A percentile compares a stretch with the other conserved stretches of the same genome.
Conservation (phyloP, 495 filamentous ascomycete genomes). For the Elaphomyces granulatus region DNA sequence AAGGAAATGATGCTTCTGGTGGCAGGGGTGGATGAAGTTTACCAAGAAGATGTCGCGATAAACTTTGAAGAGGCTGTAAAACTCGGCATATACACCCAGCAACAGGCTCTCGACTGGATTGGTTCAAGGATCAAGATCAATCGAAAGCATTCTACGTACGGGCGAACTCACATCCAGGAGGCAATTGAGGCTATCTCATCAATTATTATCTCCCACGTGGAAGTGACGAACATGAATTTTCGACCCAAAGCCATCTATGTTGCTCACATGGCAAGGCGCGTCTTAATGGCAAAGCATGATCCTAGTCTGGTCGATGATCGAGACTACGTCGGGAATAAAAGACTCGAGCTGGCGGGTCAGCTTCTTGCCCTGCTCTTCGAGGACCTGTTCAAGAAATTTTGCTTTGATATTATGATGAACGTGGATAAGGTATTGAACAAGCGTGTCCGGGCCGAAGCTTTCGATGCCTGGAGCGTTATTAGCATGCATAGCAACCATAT, state of each 20-base stretch:
- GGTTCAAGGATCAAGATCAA: constrained; percentile 75
- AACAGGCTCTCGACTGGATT: constrained; percentile 87
- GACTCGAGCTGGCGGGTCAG: constrained; percentile 86
- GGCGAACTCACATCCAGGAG: constrained; percentile 66
- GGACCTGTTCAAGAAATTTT: constrained; percentile 92
- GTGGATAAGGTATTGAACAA: constrained; percentile 92
- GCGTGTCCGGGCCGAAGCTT: constrained; percentile 66
- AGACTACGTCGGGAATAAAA: constrained; percentile 96
- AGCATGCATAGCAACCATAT: constrained; percentile 66
- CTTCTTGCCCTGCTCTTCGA: constrained; percentile 92
- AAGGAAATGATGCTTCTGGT: constrained; percentile 84
- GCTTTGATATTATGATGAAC: constrained; percentile 69
- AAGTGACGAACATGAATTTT: constrained; percentile 80
- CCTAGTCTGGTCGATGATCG: constrained; percentile 81
- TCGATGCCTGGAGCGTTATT: constrained; percentile 71
- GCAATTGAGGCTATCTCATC: constrained; percentile 82
- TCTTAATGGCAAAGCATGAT: constrained; percentile 85
- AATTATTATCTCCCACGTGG: constrained; percentile 83
- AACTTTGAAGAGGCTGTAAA: constrained; percentile 89
- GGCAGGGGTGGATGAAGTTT: constrained; percentile 65
- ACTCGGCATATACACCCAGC: constrained; percentile 71
- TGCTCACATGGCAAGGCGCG: constrained; percentile 87
- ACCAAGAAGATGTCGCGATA: constrained; percentile 84
- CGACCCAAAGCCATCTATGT: constrained; percentile 90
- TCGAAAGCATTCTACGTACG: constrained; percentile 39